These are phyloP conservation scores for Nakazawaea siamensis DNA, from an alignment of 805 yeast species.

Conservation along the genomic window DNA sequence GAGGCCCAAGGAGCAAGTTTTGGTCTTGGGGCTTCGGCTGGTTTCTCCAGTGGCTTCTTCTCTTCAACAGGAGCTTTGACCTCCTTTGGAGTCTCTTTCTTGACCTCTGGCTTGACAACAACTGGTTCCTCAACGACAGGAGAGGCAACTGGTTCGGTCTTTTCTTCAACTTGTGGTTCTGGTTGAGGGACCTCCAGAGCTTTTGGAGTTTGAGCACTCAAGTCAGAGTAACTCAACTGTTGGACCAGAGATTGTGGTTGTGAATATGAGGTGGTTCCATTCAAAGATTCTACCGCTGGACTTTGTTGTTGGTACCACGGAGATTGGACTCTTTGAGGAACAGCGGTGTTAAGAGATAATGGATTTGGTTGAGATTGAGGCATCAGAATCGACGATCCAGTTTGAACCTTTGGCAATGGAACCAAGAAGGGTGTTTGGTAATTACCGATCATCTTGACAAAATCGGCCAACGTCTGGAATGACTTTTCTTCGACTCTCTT, in stretches of 20 bases:
- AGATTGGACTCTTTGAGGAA: constrained; percentile 9
- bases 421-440: constrained; percentile 52
- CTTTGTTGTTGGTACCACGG: constrained; percentile 3
- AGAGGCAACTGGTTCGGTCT: not conserved
- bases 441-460: constrained; percentile 41
- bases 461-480: constrained; percentile 44
- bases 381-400: constrained; percentile 6
- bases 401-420: constrained; percentile 34
- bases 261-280: not conserved
- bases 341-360: constrained; percentile 6
- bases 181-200: constrained; percentile 6
- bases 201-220: not conserved
- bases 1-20: constrained; percentile 51
- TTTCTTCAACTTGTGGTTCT: not conserved
- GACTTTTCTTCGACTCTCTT: constrained; percentile 48
- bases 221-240: not conserved
- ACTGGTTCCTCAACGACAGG: not conserved
- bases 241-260: not conserved
- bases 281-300: not conserved
- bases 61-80: not conserved
- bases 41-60: not conserved
- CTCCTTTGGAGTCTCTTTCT: not conserved
- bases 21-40: constrained; percentile 11
- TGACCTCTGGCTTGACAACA: not conserved
- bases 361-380: constrained; percentile 9